Evolutionary conservation across 306 rosid genomes (phyloP).

Genomic region (Luffa acutangula): DNA sequence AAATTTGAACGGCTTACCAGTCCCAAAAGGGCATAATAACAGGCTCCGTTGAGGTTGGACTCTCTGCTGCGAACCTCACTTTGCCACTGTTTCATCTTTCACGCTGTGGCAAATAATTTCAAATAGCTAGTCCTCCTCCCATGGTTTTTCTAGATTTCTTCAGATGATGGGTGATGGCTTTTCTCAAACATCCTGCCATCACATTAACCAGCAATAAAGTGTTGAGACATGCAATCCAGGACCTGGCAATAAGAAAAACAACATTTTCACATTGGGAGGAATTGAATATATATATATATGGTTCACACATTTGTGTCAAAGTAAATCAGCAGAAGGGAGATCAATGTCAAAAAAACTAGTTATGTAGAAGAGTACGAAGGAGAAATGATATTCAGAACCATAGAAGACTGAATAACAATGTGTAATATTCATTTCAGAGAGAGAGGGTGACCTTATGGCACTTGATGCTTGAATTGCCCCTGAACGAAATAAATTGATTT

Average conservation of each 20-base stretch:
- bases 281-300: background rate
- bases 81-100: conserved; percentile 36
- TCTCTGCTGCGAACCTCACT: conserved; percentile 41
- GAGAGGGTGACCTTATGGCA: background rate
- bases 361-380: background rate
- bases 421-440: background rate
- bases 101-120: conserved; percentile 14
- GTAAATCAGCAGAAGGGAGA: background rate
- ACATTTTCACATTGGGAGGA: background rate
- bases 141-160: background rate
- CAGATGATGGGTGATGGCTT: background rate
- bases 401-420: background rate
- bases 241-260: background rate
- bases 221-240: background rate
- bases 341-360: background rate
- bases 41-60: conserved; percentile 25
- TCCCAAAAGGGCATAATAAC: conserved; percentile 73
- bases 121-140: background rate
- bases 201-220: background rate
- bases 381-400: background rate
- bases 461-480: background rate
- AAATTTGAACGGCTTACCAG: conserved; percentile 34
- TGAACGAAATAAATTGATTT: background rate
- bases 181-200: background rate
- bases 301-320: background rate